Evolutionary conservation across 805 yeast genomes (phyloP).

Genomic region (Lachancea quebecensis): DNA sequence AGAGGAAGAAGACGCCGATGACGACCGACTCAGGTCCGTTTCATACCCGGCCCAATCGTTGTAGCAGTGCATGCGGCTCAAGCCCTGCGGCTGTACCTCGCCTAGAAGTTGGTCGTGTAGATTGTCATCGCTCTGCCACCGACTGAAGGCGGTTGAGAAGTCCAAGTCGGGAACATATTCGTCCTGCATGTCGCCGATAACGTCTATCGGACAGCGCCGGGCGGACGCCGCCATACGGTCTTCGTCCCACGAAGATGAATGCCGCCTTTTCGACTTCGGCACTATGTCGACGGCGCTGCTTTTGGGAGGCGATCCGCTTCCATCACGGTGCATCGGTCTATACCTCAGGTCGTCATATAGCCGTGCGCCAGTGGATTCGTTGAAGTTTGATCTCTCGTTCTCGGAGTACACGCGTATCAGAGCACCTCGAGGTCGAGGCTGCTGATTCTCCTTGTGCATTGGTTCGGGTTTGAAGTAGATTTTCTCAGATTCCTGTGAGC

Average conservation of each 20-base stretch:
- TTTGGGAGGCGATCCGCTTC: neutral
- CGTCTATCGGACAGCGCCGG: neutral
- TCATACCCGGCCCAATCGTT: constrained; percentile 6
- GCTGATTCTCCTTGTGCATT: constrained; percentile 18
- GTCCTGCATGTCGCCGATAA: constrained; percentile 50
- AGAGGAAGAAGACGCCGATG: constrained; percentile 6
- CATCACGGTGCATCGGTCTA: constrained; percentile 33
- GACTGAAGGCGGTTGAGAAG: constrained; percentile 41
- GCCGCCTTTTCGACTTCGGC: constrained; percentile 1
- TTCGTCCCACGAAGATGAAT: constrained; percentile 4
- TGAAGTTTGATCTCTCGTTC: constrained; percentile 55
- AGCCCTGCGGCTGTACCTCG: neutral
- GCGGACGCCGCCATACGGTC: neutral
- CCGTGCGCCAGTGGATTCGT: constrained; percentile 46
- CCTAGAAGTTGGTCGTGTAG: neutral
- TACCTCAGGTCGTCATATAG: constrained; percentile 47
- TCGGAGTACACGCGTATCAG: constrained; percentile 57
- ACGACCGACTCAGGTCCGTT: constrained; percentile 2
- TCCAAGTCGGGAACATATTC: constrained; percentile 72
- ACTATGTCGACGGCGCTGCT: constrained; percentile 4
- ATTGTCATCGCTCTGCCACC: constrained; percentile 38
- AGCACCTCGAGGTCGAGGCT: constrained; percentile 20
- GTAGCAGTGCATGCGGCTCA: neutral
- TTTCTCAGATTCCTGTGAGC: too few species aligned
- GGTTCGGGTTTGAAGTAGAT: constrained; percentile 3